Conservation (phyloP, 2,329 filamentous ascomycete species). For the Epichloe amarillans region DNA sequence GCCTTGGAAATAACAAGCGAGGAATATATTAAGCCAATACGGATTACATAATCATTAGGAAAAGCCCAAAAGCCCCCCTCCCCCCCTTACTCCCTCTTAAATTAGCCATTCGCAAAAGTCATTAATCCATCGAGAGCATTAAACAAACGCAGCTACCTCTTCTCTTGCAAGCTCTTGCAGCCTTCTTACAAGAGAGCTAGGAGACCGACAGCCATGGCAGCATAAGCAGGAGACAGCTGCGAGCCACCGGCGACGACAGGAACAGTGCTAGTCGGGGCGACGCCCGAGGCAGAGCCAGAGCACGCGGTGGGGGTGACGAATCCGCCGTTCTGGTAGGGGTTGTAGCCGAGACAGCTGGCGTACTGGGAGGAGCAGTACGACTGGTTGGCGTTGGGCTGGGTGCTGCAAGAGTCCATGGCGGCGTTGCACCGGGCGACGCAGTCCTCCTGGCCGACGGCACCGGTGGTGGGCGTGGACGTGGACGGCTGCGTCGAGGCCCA, state of each 20-base stretch:
- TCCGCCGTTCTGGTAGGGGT: neutral
- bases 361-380: neutral
- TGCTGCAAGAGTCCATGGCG: neutral
- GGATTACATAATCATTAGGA: too few relatives aligned
- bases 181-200: neutral
- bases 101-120: too few relatives aligned
- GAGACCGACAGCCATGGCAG: slow-evolving; percentile 1
- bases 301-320: neutral
- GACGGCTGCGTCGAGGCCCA: neutral
- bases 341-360: slow-evolving; percentile 3
- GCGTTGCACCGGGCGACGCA: slow-evolving; percentile 1
- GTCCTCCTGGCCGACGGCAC: neutral
- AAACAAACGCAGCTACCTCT: too few relatives aligned
- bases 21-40: too few relatives aligned
- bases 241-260: neutral
- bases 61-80: too few relatives aligned
- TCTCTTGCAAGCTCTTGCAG: too few relatives aligned
- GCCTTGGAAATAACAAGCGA: too few relatives aligned
- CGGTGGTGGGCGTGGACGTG: neutral
- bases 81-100: too few relatives aligned
- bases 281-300: neutral
- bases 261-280: neutral
- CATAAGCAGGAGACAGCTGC: slow-evolving; percentile 1
- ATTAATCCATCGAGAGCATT: too few relatives aligned
- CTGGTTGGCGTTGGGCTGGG: neutral